Evolutionary conservation across 2,329 filamentous ascomycete species (phyloP).

Genomic region (Catunica adiposa): DNA sequence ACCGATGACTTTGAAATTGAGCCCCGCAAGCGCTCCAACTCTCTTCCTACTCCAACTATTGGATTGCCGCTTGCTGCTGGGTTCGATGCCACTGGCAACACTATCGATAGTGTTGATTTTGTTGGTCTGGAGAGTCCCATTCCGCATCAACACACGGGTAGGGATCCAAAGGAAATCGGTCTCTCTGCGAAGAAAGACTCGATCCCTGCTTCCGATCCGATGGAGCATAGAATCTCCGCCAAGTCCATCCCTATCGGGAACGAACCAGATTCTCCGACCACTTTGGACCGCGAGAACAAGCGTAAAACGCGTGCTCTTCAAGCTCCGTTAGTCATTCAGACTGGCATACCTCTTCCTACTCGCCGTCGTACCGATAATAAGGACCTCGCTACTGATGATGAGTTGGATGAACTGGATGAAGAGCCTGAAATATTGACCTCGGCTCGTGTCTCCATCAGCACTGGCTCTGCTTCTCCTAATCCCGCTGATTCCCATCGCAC

Average conservation of each 20-base stretch:
- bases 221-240: not conserved
- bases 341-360: constrained; percentile 4
- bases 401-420: constrained; percentile 24
- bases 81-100: constrained; percentile 16
- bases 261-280: not conserved
- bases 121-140: constrained; percentile 6
- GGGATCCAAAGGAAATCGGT: not conserved
- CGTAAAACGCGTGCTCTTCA: constrained; percentile 12
- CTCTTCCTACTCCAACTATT: constrained; percentile 21
- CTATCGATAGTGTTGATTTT: constrained; percentile 8
- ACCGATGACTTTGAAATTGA: constrained; percentile 17
- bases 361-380: constrained; percentile 8
- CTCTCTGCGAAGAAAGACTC: not conserved
- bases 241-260: not conserved
- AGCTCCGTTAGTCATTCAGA: constrained; percentile 12
- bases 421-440: constrained; percentile 42
- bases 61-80: not conserved
- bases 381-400: constrained; percentile 18
- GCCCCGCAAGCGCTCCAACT: constrained; percentile 30
- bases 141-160: not conserved
- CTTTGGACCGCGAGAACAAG: constrained; percentile 4
- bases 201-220: not conserved
- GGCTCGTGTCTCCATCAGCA: constrained; percentile 35
- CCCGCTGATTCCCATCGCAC: constrained; percentile 30
- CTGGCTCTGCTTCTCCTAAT: constrained; percentile 32